These are phyloP conservation scores for Petunia secreta DNA, from an alignment of 257 asterid species.

Conservation along the genomic window DNA sequence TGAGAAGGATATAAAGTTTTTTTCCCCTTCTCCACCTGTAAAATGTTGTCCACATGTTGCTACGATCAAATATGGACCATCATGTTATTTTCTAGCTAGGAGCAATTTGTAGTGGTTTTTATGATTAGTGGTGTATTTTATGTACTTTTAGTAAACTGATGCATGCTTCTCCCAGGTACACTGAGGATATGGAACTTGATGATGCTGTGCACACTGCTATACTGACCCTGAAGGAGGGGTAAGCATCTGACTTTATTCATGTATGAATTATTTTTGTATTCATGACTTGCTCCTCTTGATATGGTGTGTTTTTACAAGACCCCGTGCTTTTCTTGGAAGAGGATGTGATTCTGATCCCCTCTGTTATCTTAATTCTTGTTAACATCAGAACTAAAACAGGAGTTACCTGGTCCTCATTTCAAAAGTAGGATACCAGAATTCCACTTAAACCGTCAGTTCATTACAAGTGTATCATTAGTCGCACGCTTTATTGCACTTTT, in stretches of 20 bases:
- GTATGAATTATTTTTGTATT: neutral
- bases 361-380: neutral
- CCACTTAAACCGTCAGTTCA: neutral
- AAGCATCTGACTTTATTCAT: slow-evolving; percentile 23
- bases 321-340: neutral
- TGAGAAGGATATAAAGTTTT: neutral
- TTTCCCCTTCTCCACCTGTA: neutral
- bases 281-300: neutral
- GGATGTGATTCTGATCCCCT: neutral
- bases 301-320: neutral
- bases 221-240: slow-evolving; percentile 98
- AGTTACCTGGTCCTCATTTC: neutral
- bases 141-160: neutral
- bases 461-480: neutral
- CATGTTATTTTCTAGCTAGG: neutral
- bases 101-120: neutral
- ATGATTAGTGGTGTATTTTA: neutral
- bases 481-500: neutral
- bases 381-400: neutral
- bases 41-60: neutral
- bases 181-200: slow-evolving; percentile 98
- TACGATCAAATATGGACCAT: neutral
- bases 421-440: neutral
- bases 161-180: slow-evolving; percentile 56
- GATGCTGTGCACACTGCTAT: slow-evolving; percentile 99